A percentile compares a stretch with the other conserved stretches of the same genome.
Conservation (phyloP, 495 filamentous ascomycete species). For the Neurospora discreta region DNA sequence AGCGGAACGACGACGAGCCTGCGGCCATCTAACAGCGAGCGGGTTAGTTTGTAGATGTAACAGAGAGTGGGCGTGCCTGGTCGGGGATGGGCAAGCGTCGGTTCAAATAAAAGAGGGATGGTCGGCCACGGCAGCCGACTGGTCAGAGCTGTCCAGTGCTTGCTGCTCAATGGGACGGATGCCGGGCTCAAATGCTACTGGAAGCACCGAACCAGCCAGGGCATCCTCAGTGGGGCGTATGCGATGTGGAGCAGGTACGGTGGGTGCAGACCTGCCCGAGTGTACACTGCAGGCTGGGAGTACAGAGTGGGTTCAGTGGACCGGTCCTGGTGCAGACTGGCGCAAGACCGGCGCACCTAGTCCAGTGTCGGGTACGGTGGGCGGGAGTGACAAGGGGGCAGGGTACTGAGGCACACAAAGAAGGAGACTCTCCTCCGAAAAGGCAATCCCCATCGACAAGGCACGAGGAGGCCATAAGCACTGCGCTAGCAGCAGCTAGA, state of each 20-base stretch:
- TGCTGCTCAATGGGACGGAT: background rate
- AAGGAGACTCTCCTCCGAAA: background rate
- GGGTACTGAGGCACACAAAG: background rate
- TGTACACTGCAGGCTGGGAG: background rate
- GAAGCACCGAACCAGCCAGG: background rate
- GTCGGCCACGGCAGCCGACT: background rate
- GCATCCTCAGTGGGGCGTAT: background rate
- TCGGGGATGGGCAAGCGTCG: constrained; percentile 18
- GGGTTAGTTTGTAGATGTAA: constrained; percentile 9
- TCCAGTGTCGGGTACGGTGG: background rate
- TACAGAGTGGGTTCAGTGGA: background rate
- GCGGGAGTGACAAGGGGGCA: background rate
- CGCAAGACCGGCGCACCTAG: background rate
- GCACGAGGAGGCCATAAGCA: background rate
- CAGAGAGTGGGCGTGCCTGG: constrained; percentile 12
- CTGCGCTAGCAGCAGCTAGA: background rate
- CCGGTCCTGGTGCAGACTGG: background rate
- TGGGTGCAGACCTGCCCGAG: background rate
- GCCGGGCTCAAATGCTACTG: background rate
- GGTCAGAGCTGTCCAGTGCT: background rate
- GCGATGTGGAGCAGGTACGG: background rate
- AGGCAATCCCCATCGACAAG: background rate
- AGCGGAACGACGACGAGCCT: constrained; percentile 19
- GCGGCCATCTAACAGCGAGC: constrained; percentile 29
- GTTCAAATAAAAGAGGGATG: constrained; percentile 24